Evolutionary conservation across 306 rosid genomes (phyloP).

Genomic region (Canavalia gladiata): DNA sequence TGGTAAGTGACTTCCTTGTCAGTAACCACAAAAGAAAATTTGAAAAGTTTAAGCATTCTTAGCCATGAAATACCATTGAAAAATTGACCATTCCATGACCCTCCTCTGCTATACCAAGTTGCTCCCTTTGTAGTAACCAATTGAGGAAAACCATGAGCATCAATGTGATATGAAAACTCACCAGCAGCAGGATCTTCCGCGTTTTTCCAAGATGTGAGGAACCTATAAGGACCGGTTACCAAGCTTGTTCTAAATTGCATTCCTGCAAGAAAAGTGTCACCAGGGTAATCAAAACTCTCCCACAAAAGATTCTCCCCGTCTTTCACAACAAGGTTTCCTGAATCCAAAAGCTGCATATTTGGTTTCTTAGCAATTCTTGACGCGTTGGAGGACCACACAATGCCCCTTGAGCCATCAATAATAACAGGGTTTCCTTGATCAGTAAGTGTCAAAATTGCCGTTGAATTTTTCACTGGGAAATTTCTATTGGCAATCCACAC

Average conservation of each 20-base stretch:
- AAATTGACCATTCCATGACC: slow-evolving; percentile 17
- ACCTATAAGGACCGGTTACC: neutral
- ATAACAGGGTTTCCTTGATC: slow-evolving; percentile 29
- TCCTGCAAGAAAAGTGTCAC: slow-evolving; percentile 36
- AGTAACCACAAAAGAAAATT: neutral
- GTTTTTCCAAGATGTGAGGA: slow-evolving; percentile 6
- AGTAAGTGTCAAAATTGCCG: neutral
- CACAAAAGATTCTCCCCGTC: neutral
- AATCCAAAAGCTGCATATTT: slow-evolving; percentile 5
- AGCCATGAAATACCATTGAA: neutral
- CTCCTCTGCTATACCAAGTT: neutral
- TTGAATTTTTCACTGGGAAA: neutral
- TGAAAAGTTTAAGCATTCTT: neutral
- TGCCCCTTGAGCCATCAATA: neutral
- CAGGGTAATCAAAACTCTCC: slow-evolving; percentile 34
- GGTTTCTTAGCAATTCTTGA: slow-evolving; percentile 8
- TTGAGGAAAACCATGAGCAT: slow-evolving; percentile 30
- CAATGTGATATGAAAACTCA: slow-evolving; percentile 31
- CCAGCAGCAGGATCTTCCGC: slow-evolving; percentile 7
- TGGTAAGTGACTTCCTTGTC: slow-evolving; percentile 6
- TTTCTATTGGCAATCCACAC: slow-evolving; percentile 33
- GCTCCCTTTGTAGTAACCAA: slow-evolving; percentile 21
- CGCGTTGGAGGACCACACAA: slow-evolving; percentile 8
- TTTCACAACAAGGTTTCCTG: slow-evolving; percentile 37
- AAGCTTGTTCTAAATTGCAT: slow-evolving; percentile 10